These are phyloP conservation scores for Spiraea crenata DNA, from an alignment of 331 rosid species.

Conservation along the genomic window DNA sequence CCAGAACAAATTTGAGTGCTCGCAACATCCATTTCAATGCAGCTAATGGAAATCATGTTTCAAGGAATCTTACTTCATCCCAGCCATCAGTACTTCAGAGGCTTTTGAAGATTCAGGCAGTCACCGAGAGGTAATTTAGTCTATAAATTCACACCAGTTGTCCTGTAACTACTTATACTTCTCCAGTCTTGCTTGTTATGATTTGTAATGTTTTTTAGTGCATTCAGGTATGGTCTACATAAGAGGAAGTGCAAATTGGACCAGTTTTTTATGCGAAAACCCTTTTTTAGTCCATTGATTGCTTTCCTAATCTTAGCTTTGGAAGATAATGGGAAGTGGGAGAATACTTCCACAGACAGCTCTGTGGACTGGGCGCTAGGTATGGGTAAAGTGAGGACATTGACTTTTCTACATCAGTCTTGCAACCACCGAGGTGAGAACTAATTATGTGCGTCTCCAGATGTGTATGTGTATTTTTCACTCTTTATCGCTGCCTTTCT, in stretches of 20 bases:
- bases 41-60: conserved; percentile 8
- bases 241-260: conserved; percentile 28
- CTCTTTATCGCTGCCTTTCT: conserved; percentile 4
- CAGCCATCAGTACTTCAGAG: conserved; percentile 22
- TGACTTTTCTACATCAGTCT: conserved; percentile 28
- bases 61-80: conserved; percentile 3
- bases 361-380: background rate
- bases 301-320: conserved; percentile 24
- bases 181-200: conserved; percentile 6
- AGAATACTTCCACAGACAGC: conserved; percentile 9
- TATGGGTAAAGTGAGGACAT: conserved; percentile 16
- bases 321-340: conserved; percentile 10
- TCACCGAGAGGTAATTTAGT: conserved; percentile 29
- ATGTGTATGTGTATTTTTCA: background rate
- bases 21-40: background rate
- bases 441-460: background rate
- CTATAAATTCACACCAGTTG: background rate
- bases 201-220: background rate
- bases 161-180: background rate
- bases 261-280: conserved; percentile 4
- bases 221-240: conserved; percentile 30
- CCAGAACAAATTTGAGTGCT: conserved; percentile 17
- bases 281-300: conserved; percentile 15
- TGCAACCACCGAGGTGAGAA: conserved; percentile 17
- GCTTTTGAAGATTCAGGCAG: conserved; percentile 22